phyloP scores from a whole-genome alignment of 805 yeast species.

The Zygoascus ofunaensis region DNA sequence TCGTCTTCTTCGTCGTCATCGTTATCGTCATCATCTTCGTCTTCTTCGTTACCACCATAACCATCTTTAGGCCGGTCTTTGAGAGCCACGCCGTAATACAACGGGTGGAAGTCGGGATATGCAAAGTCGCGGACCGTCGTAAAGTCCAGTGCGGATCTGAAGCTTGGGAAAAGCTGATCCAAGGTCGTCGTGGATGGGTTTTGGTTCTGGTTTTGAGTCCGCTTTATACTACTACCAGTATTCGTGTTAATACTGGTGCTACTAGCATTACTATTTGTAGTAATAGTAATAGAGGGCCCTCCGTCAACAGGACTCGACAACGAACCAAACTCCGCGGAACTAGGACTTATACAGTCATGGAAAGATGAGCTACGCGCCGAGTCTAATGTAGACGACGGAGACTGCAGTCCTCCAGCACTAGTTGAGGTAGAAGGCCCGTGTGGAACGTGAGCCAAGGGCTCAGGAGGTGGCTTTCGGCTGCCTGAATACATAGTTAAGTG shows the following conservation, averaged over 20 bases:
- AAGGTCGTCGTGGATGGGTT: neutral
- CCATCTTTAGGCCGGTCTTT: slow-evolving; percentile 10
- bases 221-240: neutral
- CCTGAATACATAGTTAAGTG: neutral
- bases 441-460: slow-evolving; percentile 1
- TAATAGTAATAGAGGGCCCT: too few relatives aligned
- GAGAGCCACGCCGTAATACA: slow-evolving; percentile 52
- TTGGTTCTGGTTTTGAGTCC: neutral
- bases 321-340: too few relatives aligned
- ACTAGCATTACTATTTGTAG: neutral
- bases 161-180: slow-evolving; percentile 10
- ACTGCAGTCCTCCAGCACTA: too few relatives aligned
- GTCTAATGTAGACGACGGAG: neutral
- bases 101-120: slow-evolving; percentile 57
- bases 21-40: slow-evolving; percentile 12
- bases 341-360: too few relatives aligned
- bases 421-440: neutral
- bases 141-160: slow-evolving; percentile 28
- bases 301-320: too few relatives aligned
- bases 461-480: slow-evolving; percentile 2
- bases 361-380: too few relatives aligned
- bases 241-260: neutral
- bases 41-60: slow-evolving; percentile 8
- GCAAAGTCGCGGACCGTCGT: slow-evolving; percentile 73
- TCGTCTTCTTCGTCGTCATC: slow-evolving; percentile 19